These are phyloP conservation scores for Crucihimalaya himalaica DNA, from an alignment of 345 rosid genomes.

Conservation along the genomic window DNA sequence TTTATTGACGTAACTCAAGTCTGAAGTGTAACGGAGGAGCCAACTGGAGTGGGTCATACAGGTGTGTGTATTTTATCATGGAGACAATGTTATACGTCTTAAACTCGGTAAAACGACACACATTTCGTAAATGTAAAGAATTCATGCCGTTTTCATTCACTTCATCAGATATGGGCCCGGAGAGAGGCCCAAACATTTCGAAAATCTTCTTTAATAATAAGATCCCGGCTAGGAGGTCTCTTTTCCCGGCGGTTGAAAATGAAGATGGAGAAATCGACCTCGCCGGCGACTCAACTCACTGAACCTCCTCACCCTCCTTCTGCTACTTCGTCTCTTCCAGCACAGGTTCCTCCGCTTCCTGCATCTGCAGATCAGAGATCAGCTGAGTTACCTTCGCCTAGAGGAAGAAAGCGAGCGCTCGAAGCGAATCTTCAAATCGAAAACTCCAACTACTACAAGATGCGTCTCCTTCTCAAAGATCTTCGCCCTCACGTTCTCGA, in stretches of 20 bases:
- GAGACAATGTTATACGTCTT: not conserved
- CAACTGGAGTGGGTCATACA: no score
- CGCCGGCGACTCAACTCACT: constrained; percentile 7
- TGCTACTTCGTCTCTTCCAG: constrained; percentile 9
- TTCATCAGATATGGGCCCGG: constrained; percentile 10
- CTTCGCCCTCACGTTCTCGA: constrained; percentile 66
- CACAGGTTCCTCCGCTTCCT: constrained; percentile 18
- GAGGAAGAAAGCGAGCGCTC: constrained; percentile 55
- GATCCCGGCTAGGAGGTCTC: not conserved
- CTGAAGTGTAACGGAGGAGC: not conserved
- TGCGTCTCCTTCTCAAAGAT: constrained; percentile 58
- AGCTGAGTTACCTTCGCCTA: constrained; percentile 15
- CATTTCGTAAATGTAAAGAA: not conserved
- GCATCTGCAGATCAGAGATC: constrained; percentile 8
- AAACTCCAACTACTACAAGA: constrained; percentile 59
- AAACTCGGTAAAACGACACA: not conserved
- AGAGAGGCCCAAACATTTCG: constrained; percentile 2
- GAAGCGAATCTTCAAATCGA: constrained; percentile 47
- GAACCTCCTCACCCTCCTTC: constrained; percentile 12
- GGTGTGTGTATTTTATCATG: no score
- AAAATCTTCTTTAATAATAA: no score
- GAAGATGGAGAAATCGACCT: constrained; percentile 35
- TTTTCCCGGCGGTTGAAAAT: constrained; percentile 18
- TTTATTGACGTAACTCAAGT: constrained; percentile 8
- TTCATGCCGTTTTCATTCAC: not conserved